Conservation (phyloP, 306 rosid genomes). For the Trifolium subterraneum region DNA sequence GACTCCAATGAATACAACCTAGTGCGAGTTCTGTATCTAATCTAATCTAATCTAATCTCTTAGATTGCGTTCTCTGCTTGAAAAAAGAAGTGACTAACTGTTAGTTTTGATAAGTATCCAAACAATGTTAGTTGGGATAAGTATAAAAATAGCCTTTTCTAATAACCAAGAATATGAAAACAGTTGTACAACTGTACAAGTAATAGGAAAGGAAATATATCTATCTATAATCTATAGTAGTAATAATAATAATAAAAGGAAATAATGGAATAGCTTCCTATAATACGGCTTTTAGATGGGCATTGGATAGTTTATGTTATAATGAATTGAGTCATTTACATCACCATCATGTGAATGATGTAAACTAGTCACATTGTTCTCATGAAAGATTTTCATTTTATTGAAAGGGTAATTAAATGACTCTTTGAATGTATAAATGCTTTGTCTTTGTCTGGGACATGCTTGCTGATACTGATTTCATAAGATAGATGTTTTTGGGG, state of each 20-base stretch:
- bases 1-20: not conserved
- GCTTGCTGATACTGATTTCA: not conserved
- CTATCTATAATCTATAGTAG: too few species aligned
- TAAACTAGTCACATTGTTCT: not conserved
- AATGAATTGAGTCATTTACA: slow-evolving; percentile 1
- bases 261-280: not conserved
- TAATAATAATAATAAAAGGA: not conserved
- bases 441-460: not conserved
- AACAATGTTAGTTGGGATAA: not conserved
- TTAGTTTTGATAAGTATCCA: not conserved
- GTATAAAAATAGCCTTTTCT: not conserved
- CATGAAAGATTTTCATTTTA: not conserved
- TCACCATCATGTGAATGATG: not conserved
- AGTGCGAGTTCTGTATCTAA: not conserved
- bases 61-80: not conserved
- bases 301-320: not conserved
- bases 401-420: not conserved
- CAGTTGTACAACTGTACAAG: not conserved
- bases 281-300: not conserved
- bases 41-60: not conserved
- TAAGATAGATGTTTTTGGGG: slow-evolving; percentile 17
- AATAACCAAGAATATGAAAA: not conserved
- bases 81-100: not conserved
- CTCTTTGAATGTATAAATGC: not conserved
- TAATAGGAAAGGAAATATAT: not conserved